Base-by-base conservation (phyloP, 106 monocot species). In the Chionographis japonica region DNA sequence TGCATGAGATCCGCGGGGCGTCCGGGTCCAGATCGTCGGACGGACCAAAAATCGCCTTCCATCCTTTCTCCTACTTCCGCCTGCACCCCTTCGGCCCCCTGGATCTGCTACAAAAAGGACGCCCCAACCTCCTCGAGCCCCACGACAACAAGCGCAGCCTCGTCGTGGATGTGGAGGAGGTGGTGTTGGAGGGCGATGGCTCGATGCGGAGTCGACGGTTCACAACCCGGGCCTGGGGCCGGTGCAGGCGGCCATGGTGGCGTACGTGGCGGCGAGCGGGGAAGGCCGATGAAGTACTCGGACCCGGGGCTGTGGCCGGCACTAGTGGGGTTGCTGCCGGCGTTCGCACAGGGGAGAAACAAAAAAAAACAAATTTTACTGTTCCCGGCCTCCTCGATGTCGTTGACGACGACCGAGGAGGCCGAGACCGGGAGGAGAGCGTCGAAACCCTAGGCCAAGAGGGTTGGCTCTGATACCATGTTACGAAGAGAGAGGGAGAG, bases 191-290 rank as follows among this genome's bases (percentile, higher is more conserved):
- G 10, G 75, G 42, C 12, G 35, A 4, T 9, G 35, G 38, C 35
- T 53, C 4, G 8, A 15, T 7, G 70, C 65, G 14, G 95, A 97
- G 70, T 88, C 88, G 16, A 91, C 95, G 38, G 95, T 91, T 75
- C 86, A 89, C 38, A 95, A 95, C 63, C 95, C 95, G 4, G 79
- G 86, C 46, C 40, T 97, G 63, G 82, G 86, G 9, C 92, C 89
- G 52, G 78, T 83, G 58, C 91, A 91, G 86, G 95, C 89, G 49
- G 95, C 92, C 54, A 52, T 92, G 54, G 68, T 85, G 6, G 75
- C 86, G 58, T 89, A 71, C 60, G 38, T 88, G 20, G 84, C 67
- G 0, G 76, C 77, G n/a, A n/a, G n/a, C n/a, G n/a, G n/a, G n/a
- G n/a, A n/a, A n/a, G n/a, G n/a, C n/a, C n/a, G n/a, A n/a, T n/a